Percentiles rank a stretch among this genome's conserved stretches.
Evolutionary conservation across 805 yeast species (phyloP).

Genomic region (Saccharomycopsis guyanensis): DNA sequence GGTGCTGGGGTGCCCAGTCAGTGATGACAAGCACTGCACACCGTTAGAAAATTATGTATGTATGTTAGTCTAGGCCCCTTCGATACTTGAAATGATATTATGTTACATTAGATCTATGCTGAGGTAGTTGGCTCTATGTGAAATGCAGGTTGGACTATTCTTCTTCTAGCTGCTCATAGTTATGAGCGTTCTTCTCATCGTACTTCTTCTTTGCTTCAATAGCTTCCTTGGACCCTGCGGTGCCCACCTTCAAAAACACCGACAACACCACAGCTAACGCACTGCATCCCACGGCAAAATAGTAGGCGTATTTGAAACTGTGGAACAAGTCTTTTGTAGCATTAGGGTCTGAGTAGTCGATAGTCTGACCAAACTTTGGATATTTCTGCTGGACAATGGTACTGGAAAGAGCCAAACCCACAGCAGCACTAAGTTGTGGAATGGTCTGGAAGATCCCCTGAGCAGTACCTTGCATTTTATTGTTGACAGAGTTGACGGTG

Average conservation of each 20-base stretch:
- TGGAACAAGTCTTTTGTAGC: constrained; percentile 24
- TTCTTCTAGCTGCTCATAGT: constrained; percentile 10
- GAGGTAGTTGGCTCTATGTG: no score
- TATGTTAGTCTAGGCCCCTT: no score
- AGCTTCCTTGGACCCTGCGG: constrained; percentile 24
- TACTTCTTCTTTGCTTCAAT: constrained; percentile 10
- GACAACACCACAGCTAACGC: constrained; percentile 28
- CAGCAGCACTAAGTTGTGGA: constrained; percentile 33
- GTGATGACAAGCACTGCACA: no score
- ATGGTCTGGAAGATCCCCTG: constrained; percentile 43
- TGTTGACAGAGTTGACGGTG: constrained; percentile 34
- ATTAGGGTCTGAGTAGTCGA: constrained; percentile 22
- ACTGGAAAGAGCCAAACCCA: constrained; percentile 36
- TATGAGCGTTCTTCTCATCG: constrained; percentile 10
- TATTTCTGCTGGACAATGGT: constrained; percentile 32
- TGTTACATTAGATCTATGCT: no score
- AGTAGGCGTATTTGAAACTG: constrained; percentile 32
- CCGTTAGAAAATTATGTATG: no score
- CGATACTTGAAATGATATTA: no score
- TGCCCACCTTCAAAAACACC: constrained; percentile 32
- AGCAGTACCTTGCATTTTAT: constrained; percentile 36
- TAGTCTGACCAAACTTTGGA: constrained; percentile 27
- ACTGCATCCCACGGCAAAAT: constrained; percentile 32
- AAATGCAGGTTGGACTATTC: no score
- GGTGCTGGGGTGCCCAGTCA: no score